These are phyloP conservation scores for Collybiopsis confluens DNA, from an alignment of 768 basidiomycete genomes.

Conservation along the genomic window DNA sequence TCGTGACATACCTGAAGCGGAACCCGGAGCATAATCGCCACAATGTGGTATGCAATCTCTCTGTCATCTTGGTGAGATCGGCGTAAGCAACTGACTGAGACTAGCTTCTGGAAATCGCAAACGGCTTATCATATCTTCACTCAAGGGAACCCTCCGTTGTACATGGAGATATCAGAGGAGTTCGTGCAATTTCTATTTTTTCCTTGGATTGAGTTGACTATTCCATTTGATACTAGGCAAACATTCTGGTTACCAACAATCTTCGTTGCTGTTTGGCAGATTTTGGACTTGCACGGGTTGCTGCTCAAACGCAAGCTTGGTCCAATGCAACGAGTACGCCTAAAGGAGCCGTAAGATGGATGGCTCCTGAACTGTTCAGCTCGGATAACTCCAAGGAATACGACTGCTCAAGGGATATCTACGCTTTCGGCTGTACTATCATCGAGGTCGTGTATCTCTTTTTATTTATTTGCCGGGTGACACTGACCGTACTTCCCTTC, in stretches of 20 bases:
- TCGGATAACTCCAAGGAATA: background rate
- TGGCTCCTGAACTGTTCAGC: constrained; percentile 10
- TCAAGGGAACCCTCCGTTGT: background rate
- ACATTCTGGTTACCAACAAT: background rate
- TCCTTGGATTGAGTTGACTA: too few species aligned
- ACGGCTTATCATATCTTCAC: too few species aligned
- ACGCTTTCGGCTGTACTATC: background rate
- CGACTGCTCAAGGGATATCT: background rate
- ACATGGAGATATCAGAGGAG: constrained; percentile 34
- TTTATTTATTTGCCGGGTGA: background rate
- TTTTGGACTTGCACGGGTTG: constrained; percentile 15
- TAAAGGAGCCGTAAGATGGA: constrained; percentile 8
- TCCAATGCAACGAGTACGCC: background rate
- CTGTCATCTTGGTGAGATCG: background rate
- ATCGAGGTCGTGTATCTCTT: background rate
- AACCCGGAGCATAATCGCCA: background rate
- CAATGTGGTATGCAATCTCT: constrained; percentile 1
- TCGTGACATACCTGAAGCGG: background rate
- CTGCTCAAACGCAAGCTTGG: constrained; percentile 6
- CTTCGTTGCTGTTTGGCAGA: constrained; percentile 25
- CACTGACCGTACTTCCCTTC: too few species aligned
- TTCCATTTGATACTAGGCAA: background rate
- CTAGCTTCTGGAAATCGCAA: background rate
- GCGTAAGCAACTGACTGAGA: too few species aligned
- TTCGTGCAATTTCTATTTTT: background rate